Base-by-base conservation (phyloP, 1,284 basidiomycete species). In the Hypsizygus ulmarius region DNA sequence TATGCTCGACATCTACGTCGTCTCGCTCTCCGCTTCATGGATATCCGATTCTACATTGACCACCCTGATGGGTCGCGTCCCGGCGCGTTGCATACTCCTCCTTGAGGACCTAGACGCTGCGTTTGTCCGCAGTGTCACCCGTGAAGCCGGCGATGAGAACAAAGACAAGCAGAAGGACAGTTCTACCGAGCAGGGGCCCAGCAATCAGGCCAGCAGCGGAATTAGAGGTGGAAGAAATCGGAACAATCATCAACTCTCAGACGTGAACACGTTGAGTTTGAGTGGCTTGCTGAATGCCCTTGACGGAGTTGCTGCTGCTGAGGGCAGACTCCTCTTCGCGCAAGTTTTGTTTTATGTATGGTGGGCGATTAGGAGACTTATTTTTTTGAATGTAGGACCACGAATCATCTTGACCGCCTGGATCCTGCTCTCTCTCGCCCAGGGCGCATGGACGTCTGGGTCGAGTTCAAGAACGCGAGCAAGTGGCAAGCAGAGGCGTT, bases 371-470 rank as follows among this genome's bases (percentile, higher is more conserved):
- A 39, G 18, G 14, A 12, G 30, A 16, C 2, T 16, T 18, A 14
- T 10, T 4, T 30, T 28, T 3, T 18, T 18, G 8, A 12, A n/a
- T 19, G 11, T 51, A 85, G 83, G 0, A 90, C 87, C 11, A 91
- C 89, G 4, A 93, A 93, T 63, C 87, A 92, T 59, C 70, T 90
- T n/a, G 87, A 91, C 58, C 77, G 80, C 21, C 78, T 93, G 3
- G 90, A 93, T 59, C 86, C 88, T 4, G 90, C 90, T 0, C 75
- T 93, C 5, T 86, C 85, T 6, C 81, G 87, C 49, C 85, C 87
- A n/a, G 90, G 90, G 12, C 87, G 90, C 21, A 90, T 92, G 83
- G 90, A 93, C 58, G 87, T 93, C 3, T 90, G 87, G 87, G 77
- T 93, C 43, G 87, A 92, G 64, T 93, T 93, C 74, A 86, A 81